A percentile compares a stretch with the other conserved stretches of the same genome.
phyloP scores from a whole-genome alignment of 257 asterid genomes.

The Lycium ferocissimum region DNA sequence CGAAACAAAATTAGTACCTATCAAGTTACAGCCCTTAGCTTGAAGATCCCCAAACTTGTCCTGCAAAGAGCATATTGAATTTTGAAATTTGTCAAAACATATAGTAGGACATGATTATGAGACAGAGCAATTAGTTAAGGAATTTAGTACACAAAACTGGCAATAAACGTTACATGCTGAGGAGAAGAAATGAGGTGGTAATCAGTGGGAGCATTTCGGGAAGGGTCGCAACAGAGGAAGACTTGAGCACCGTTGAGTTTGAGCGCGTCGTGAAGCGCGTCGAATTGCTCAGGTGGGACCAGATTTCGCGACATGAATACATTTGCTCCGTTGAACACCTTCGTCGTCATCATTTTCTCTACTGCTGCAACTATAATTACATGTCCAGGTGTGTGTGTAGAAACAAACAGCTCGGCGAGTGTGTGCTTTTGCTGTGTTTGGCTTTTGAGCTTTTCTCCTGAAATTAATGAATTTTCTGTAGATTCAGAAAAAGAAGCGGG shows the following conservation, averaged over 20 bases:
- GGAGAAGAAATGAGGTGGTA: conserved; percentile 85
- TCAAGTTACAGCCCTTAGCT: conserved; percentile 80
- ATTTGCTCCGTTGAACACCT: conserved; percentile 74
- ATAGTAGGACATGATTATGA: neutral
- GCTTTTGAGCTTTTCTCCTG: neutral
- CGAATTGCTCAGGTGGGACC: conserved; percentile 93
- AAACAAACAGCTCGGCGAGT: neutral
- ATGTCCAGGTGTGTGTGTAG: neutral
- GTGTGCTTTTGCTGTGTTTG: neutral
- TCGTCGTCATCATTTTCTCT: conserved; percentile 51
- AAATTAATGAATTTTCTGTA: neutral
- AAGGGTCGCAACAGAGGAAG: conserved; percentile 87
- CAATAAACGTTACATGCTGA: conserved; percentile 59
- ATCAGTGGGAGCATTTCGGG: conserved; percentile 74
- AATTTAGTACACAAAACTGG: conserved; percentile 22
- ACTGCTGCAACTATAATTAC: conserved; percentile 7
- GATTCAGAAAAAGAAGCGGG: conserved; percentile 16
- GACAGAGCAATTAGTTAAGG: neutral
- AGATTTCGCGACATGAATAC: conserved; percentile 82
- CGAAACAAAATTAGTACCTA: conserved; percentile 58
- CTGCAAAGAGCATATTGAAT: conserved; percentile 50
- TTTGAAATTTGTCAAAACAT: neutral
- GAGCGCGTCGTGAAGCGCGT: conserved; percentile 90
- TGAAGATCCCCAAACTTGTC: conserved; percentile 85
- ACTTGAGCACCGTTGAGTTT: conserved; percentile 90